Evolutionary conservation across 192 early-diverging fungal species (phyloP).

Genomic region (Phlyctochytrium planicorne): DNA sequence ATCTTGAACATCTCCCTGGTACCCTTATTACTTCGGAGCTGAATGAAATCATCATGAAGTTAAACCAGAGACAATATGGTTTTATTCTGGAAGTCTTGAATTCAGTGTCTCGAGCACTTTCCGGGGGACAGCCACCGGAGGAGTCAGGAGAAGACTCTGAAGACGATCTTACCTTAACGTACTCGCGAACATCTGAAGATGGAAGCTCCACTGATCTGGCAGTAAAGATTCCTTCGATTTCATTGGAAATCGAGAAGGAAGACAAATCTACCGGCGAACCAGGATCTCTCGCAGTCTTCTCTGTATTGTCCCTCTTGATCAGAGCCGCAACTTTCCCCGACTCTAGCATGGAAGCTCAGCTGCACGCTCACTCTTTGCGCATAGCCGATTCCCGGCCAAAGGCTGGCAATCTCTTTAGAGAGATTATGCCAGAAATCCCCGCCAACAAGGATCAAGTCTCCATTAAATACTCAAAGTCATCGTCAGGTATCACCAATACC

Average conservation of each 20-base stretch:
- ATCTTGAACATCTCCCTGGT: too few relatives aligned
- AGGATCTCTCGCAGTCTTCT: constrained; percentile 53
- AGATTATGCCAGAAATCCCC: constrained; percentile 74
- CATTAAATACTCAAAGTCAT: constrained; percentile 39
- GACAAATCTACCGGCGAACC: constrained; percentile 40
- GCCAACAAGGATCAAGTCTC: constrained; percentile 63
- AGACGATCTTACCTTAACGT: too few relatives aligned
- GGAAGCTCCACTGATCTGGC: too few relatives aligned
- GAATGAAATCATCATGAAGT: constrained; percentile 72
- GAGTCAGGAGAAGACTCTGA: too few relatives aligned
- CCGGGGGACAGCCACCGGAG: too few relatives aligned
- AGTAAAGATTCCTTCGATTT: constrained; percentile 69
- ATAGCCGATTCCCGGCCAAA: constrained; percentile 79
- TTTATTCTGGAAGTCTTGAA: constrained; percentile 69
- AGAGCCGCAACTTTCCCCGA: neutral
- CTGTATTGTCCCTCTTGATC: constrained; percentile 25
- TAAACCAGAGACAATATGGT: constrained; percentile 82
- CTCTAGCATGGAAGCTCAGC: constrained; percentile 58
- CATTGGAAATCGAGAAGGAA: constrained; percentile 74
- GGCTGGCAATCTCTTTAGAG: constrained; percentile 74
- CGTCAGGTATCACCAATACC: constrained; percentile 51
- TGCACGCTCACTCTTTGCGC: constrained; percentile 67
- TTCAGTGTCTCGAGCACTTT: constrained; percentile 28
- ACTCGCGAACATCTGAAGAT: too few relatives aligned
- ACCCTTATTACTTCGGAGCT: constrained; percentile 58